These are phyloP conservation scores for Auricularia sp. DNA, from an alignment of 768 basidiomycete genomes.

Conservation along the genomic window DNA sequence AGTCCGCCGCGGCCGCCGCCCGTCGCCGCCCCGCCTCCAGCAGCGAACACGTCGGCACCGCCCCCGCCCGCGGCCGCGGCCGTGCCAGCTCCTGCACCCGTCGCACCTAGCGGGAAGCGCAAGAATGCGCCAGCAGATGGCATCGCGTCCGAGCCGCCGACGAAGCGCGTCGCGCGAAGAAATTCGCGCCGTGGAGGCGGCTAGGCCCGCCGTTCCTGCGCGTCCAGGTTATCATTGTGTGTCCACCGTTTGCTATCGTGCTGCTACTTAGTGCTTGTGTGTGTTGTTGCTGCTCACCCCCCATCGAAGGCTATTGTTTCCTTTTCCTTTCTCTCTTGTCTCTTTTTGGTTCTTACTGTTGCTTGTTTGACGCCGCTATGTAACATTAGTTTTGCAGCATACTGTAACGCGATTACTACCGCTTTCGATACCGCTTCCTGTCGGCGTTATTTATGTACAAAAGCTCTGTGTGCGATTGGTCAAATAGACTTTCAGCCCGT, in stretches of 20 bases:
- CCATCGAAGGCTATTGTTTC: slow-evolving; percentile 6
- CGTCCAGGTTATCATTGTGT: background rate
- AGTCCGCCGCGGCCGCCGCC: slow-evolving; percentile 1
- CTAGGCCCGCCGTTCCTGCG: background rate
- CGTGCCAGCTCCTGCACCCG: slow-evolving; percentile 22
- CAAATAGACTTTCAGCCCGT: background rate
- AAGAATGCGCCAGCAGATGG: background rate
- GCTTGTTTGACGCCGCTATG: background rate
- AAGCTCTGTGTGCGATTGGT: background rate
- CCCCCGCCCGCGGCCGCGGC: slow-evolving; percentile 29
- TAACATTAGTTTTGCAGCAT: background rate
- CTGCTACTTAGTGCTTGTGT: slow-evolving; percentile 16
- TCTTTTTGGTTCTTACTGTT: background rate
- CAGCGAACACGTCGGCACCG: slow-evolving; percentile 29
- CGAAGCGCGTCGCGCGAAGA: slow-evolving; percentile 39
- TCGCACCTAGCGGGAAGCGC: background rate
- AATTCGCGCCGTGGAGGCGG: slow-evolving; percentile 37
- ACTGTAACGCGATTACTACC: background rate
- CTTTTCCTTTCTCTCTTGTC: slow-evolving; percentile 12
- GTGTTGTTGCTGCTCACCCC: slow-evolving; percentile 30
- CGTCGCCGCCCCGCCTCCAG: background rate
- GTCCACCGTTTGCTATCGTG: background rate
- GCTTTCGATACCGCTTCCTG: background rate
- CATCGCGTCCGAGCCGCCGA: slow-evolving; percentile 20
- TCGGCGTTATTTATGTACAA: slow-evolving; percentile 2